Evolutionary conservation across 257 asterid species (phyloP).

Genomic region (Oldenlandia corymbosa): DNA sequence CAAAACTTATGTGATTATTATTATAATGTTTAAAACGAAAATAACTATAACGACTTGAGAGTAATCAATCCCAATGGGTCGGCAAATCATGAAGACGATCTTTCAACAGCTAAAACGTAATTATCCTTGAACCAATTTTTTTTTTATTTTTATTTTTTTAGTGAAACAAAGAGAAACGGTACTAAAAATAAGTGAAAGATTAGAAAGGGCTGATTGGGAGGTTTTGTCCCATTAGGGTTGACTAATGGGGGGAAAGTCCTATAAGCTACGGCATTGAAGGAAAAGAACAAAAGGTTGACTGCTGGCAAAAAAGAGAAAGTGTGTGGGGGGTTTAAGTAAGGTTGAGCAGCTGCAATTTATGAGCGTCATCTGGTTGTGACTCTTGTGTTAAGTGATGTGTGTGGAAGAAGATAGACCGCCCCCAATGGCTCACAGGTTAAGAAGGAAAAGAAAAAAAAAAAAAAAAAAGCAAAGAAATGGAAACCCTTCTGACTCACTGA

Average conservation of each 20-base stretch:
- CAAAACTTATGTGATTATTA: no score
- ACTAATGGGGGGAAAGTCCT: constrained; percentile 45
- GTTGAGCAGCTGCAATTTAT: constrained; percentile 26
- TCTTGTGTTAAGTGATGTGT: constrained; percentile 1
- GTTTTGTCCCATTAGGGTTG: constrained; percentile 31
- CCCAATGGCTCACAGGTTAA: not conserved
- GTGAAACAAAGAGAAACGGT: not conserved
- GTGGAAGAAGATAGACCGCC: not conserved
- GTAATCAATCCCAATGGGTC: no score
- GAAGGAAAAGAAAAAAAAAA: no score
- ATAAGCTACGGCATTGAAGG: constrained; percentile 13
- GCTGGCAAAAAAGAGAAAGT: no score
- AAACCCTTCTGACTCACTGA: constrained; percentile 6
- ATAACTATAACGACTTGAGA: no score
- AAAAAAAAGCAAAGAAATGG: no score
- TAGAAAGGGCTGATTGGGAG: not conserved
- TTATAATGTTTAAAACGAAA: no score
- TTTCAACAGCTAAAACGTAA: no score
- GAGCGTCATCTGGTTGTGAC: constrained; percentile 21
- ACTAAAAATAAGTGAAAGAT: no score
- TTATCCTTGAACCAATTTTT: no score
- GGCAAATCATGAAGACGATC: no score
- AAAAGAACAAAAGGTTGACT: constrained; percentile 35
- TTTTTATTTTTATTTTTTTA: no score
- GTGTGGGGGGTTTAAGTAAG: constrained; percentile 36